phyloP scores from a whole-genome alignment of 75 land plant species.

The Ceratopteris richardii region DNA sequence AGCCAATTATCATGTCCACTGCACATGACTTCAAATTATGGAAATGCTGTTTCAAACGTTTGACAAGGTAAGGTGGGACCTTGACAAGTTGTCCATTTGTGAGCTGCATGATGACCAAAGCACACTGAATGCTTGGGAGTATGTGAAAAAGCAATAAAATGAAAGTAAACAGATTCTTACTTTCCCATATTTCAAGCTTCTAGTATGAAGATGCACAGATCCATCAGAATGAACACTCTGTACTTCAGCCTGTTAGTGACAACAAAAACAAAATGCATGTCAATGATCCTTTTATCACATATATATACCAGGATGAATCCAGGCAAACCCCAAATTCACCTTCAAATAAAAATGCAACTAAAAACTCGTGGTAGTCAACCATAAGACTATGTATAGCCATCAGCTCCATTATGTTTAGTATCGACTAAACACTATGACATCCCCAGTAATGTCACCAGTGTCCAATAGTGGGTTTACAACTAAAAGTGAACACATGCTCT shows the following conservation, averaged over 20 bases:
- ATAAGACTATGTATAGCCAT: too few relatives aligned
- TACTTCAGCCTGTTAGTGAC: slow-evolving; percentile 75
- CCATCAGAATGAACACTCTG: slow-evolving; percentile 91
- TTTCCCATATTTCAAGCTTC: slow-evolving; percentile 97
- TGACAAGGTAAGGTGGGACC: slow-evolving; percentile 70
- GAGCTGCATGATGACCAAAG: slow-evolving; percentile 66
- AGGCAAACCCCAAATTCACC: too few relatives aligned
- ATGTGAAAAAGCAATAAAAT: not conserved
- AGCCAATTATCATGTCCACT: slow-evolving; percentile 81
- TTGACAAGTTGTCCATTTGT: slow-evolving; percentile 76
- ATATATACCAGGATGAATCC: too few relatives aligned
- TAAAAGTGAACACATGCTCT: too few relatives aligned
- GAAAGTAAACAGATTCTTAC: slow-evolving; percentile 18
- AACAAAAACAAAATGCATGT: not conserved
- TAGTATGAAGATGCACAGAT: slow-evolving; percentile 84
- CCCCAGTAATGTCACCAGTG: too few relatives aligned
- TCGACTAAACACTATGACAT: too few relatives aligned
- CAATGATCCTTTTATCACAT: not conserved
- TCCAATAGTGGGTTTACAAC: too few relatives aligned
- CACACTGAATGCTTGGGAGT: not conserved
- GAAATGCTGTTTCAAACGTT: slow-evolving; percentile 86
- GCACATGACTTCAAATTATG: slow-evolving; percentile 68
- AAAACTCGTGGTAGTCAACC: too few relatives aligned
- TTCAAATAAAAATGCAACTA: too few relatives aligned
- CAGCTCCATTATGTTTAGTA: too few relatives aligned